These are phyloP conservation scores for Pyrus hybrid DNA, from an alignment of 331 rosid species.

Conservation along the genomic window DNA sequence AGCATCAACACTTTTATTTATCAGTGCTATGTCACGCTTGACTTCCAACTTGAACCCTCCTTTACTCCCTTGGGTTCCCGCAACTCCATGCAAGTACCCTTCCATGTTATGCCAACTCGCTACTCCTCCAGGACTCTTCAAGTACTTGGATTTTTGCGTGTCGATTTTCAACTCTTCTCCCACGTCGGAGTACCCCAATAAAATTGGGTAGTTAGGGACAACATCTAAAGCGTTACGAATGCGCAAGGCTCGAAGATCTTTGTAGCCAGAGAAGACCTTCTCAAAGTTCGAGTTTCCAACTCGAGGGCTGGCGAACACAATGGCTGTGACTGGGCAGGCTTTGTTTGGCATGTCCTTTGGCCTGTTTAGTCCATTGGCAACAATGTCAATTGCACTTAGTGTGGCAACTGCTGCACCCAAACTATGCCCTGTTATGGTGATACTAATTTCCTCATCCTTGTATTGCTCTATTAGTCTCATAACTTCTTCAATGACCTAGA, in stretches of 20 bases:
- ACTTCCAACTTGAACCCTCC: conserved; percentile 38
- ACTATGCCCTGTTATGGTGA: conserved; percentile 55
- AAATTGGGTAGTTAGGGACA: conserved; percentile 44
- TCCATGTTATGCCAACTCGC: conserved; percentile 45
- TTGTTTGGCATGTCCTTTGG: conserved; percentile 18
- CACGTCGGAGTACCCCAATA: conserved; percentile 34
- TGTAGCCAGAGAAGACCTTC: conserved; percentile 16
- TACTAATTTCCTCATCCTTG: conserved; percentile 62
- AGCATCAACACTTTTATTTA: conserved; percentile 33
- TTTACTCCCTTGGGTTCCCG: conserved; percentile 37
- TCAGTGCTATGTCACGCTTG: conserved; percentile 33
- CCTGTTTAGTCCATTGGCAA: conserved; percentile 32
- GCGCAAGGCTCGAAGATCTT: conserved; percentile 35
- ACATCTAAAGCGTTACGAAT: conserved; percentile 40
- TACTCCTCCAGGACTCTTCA: conserved; percentile 39
- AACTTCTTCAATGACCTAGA: conserved; percentile 35
- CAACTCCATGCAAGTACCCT: conserved; percentile 50
- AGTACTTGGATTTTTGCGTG: conserved; percentile 30
- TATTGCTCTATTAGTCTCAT: conserved; percentile 35
- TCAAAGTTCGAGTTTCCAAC: conserved; percentile 48
- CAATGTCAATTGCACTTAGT: conserved; percentile 52
- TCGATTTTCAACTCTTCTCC: conserved; percentile 55
- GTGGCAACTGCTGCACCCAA: conserved; percentile 62
- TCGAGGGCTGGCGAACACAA: conserved; percentile 48
- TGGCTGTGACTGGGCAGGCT: conserved; percentile 41